A percentile compares a stretch with the other conserved stretches of the same genome.
Evolutionary conservation across 2,329 filamentous ascomycete genomes (phyloP).

Genomic region (Neonectria sp.): DNA sequence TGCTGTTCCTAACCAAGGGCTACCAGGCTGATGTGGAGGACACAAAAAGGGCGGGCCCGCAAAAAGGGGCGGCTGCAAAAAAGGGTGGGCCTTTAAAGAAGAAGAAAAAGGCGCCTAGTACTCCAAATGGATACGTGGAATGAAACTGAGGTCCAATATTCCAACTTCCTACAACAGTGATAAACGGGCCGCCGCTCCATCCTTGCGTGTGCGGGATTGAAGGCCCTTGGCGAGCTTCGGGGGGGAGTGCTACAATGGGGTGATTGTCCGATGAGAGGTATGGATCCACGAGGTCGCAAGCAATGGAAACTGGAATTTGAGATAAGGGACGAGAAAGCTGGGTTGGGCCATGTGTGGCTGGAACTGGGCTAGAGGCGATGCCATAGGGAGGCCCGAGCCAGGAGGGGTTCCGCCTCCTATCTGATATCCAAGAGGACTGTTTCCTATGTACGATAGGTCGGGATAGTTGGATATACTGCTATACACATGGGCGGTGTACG

Average conservation of each 20-base stretch:
- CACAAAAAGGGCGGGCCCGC: conserved; percentile 48
- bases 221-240: no score
- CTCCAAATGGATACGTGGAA: no score
- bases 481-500: conserved; percentile 60
- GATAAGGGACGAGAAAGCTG: conserved; percentile 82
- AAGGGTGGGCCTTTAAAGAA: no score
- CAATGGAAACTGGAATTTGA: conserved; percentile 83
- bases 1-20: conserved; percentile 96
- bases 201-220: no score
- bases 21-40: conserved; percentile 95
- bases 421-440: conserved; percentile 72
- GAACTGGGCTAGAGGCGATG: conserved; percentile 71
- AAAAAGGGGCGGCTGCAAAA: no score
- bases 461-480: conserved; percentile 68
- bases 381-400: conserved; percentile 72
- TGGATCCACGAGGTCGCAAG: conserved; percentile 90
- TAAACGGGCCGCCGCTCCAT: no score
- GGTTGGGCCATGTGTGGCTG: conserved; percentile 73
- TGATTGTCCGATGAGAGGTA: conserved; percentile 81
- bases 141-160: no score
- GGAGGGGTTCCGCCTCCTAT: conserved; percentile 76
- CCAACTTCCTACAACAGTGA: no score
- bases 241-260: no score
- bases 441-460: conserved; percentile 71
- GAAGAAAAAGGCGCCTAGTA: no score